phyloP scores from a whole-genome alignment of 2,329 filamentous ascomycete species.

The Tolypocladium tundrense region DNA sequence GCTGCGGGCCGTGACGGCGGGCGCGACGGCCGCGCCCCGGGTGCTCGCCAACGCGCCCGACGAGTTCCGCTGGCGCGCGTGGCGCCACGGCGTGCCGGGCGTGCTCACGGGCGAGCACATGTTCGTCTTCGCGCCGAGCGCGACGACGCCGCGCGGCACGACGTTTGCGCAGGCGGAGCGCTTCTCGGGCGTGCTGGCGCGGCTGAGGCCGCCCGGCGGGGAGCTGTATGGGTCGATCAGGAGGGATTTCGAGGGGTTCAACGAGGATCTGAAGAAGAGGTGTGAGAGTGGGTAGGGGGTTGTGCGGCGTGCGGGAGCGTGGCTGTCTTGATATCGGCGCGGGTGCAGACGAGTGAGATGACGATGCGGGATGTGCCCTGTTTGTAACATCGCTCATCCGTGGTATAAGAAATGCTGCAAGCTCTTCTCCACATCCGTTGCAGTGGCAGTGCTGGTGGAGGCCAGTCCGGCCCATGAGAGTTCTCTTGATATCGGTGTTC shows the following conservation, averaged over 20 bases:
- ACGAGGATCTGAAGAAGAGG: conserved; percentile 1
- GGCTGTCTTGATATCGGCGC: too few species aligned
- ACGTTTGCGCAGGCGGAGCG: conserved; percentile 11
- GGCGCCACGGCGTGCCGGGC: conserved; percentile 1
- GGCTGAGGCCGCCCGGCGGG: not conserved
- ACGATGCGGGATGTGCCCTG: too few species aligned
- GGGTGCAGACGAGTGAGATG: too few species aligned
- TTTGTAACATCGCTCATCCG: too few species aligned
- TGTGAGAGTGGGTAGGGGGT: not conserved
- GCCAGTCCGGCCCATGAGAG: too few species aligned
- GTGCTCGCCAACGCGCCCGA: conserved; percentile 2
- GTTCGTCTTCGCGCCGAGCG: conserved; percentile 11
- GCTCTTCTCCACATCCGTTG: too few species aligned
- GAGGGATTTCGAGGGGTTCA: not conserved
- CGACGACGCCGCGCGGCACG: conserved; percentile 9
- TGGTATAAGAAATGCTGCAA: too few species aligned
- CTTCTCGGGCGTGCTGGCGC: conserved; percentile 6
- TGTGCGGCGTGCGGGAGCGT: too few species aligned
- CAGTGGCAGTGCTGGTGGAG: too few species aligned
- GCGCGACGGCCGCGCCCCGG: not conserved
- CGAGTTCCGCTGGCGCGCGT: conserved; percentile 10
- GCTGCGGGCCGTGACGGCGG: not conserved
- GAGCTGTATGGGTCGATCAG: not conserved
- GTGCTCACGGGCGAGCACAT: conserved; percentile 10
- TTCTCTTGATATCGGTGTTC: too few species aligned